Percentiles rank a stretch among this genome's conserved stretches.
Evolutionary conservation across 257 asterid species (phyloP).

Genomic region (Jaltomata sinuosa): DNA sequence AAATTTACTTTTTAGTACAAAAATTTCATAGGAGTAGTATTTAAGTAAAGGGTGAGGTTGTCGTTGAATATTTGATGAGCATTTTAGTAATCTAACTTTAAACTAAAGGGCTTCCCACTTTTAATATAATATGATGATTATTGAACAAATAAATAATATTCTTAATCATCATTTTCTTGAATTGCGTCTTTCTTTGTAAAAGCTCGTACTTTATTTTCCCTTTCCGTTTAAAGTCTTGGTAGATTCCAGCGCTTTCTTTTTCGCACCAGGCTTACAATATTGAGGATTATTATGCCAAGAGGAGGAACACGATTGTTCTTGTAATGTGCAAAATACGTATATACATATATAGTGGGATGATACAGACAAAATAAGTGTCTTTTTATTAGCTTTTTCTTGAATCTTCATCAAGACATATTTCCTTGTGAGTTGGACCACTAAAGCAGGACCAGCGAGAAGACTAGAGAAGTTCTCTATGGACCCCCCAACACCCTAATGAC

Average conservation of each 20-base stretch:
- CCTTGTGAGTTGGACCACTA: background rate
- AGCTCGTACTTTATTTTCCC: background rate
- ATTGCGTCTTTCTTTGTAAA: background rate
- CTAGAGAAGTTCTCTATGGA: background rate
- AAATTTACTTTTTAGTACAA: no score
- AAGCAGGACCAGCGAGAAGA: background rate
- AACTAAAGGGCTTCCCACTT: no score
- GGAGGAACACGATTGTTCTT: background rate
- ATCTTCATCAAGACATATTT: background rate
- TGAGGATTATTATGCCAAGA: background rate
- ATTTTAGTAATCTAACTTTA: no score
- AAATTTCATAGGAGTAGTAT: no score
- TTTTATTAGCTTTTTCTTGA: background rate
- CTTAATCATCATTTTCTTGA: background rate
- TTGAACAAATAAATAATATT: background rate
- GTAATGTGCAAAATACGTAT: background rate
- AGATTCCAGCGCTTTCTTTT: background rate
- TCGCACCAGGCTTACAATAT: background rate
- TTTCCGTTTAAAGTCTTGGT: background rate
- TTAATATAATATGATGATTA: no score
- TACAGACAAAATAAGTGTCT: background rate
- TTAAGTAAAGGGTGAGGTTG: no score
- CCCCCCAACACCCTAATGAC: background rate
- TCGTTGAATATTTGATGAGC: no score
- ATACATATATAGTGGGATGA: background rate